Percentiles rank a stretch among this genome's conserved stretches.
Conservation (phyloP, 2,329 filamentous ascomycete species). For the Aspergillus sp. region DNA sequence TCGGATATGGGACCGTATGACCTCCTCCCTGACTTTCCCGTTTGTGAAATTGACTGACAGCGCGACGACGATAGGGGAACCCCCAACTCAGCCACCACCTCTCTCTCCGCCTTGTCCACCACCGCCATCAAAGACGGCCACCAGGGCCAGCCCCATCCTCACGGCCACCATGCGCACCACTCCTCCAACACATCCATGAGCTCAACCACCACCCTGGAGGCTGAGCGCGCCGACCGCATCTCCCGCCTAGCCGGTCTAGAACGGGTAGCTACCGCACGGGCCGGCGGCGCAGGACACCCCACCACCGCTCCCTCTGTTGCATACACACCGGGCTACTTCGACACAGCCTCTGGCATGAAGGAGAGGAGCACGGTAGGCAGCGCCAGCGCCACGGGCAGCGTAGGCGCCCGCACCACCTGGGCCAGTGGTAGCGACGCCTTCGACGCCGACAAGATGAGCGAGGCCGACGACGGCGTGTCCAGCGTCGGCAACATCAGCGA, state of each 20-base stretch:
- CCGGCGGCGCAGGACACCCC: slow-evolving; percentile 35
- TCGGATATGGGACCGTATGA: slow-evolving; percentile 82
- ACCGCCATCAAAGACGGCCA: slow-evolving; percentile 97
- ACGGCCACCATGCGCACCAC: slow-evolving; percentile 53
- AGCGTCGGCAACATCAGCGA: slow-evolving; percentile 80
- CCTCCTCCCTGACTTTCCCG: slow-evolving; percentile 3
- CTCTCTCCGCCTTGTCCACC: slow-evolving; percentile 85
- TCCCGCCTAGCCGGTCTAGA: slow-evolving; percentile 91
- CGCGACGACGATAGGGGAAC: slow-evolving; percentile 64
- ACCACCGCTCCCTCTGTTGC: slow-evolving; percentile 34
- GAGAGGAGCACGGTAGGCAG: slow-evolving; percentile 87
- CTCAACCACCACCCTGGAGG: slow-evolving; percentile 75
- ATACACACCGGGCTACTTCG: slow-evolving; percentile 72
- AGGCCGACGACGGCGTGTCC: slow-evolving; percentile 64
- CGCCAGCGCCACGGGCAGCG: slow-evolving; percentile 76
- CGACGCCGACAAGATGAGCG: slow-evolving; percentile 56
- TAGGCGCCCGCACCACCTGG: slow-evolving; percentile 68
- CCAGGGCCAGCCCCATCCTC: slow-evolving; percentile 71
- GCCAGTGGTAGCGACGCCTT: slow-evolving; percentile 63
- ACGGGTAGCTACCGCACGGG: slow-evolving; percentile 74
- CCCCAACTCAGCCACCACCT: slow-evolving; percentile 88
- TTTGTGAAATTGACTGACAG: slow-evolving; percentile 18
- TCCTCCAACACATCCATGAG: slow-evolving; percentile 57
- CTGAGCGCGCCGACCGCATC: slow-evolving; percentile 91
- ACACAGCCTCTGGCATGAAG: slow-evolving; percentile 70